Evolutionary conservation across 2,329 filamentous ascomycete genomes (phyloP), one percentile per base, ranked within the genome.

Genomic region (Fusarium temperatum): DNA sequence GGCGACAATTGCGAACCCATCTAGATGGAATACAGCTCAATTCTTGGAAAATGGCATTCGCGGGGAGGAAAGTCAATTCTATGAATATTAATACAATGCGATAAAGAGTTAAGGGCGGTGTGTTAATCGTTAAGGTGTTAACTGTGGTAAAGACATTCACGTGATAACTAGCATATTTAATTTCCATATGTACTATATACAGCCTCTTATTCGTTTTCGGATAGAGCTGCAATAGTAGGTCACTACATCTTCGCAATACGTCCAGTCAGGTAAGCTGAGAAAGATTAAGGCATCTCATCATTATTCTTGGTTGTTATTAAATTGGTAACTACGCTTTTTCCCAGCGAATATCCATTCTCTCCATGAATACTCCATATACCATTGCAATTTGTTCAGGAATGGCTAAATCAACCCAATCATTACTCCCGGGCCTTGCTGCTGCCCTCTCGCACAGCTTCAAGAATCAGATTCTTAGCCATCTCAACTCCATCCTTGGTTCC

Each of bases 401-500:
- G 36, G 45, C 30, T 54, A 54, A 63, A 38, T 69, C 32, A 60
- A 45, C 62, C 59, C 59, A 39, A 41, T 65, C 42, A 74, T 75
- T 78, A 78, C 64, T 83, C 81, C 55, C 76, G 77, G n/a, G 77
- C 51, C 77, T 81, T 82, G 77, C 76, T 82, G 47, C 82, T 73
- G 32, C 90, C 91, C 64, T 92, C 90, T 61, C 89, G 87, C 17
- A 98, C 93, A 73, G 95, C 93, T 68, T 94, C 91, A 70, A 99
- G 85, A 70, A 99, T 98, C 81, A 97, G 87, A 68, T 97, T 91
- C 85, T 93, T 95, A 56, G 96, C 96, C 82, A 93, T 89, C 83
- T 98, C 94, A 42, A 97, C 90, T 18, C 94, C 94, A 22, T 94
- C 93, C 79, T 89, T 89, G 63, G 88, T 89, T 44, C 96, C 96